Evolutionary conservation across 108 stramenopile species (phyloP).

Genomic region (Nitzschia sp.): DNA sequence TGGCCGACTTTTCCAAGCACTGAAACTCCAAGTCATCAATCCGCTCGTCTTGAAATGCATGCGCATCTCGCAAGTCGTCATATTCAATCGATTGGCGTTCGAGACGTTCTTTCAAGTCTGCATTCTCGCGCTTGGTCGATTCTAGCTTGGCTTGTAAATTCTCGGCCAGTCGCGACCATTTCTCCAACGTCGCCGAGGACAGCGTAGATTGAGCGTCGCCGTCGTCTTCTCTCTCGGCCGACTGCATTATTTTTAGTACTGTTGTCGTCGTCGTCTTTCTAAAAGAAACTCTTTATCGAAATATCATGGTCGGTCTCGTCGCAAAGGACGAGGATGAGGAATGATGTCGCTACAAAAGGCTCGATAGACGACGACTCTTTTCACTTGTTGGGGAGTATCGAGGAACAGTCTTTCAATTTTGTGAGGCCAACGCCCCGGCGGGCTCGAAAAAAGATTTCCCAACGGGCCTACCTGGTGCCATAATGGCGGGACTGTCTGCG

Average conservation of each 20-base stretch:
- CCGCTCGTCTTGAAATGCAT: not conserved
- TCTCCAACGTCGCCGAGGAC: not conserved
- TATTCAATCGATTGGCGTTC: not conserved
- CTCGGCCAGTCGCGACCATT: slow-evolving; percentile 3
- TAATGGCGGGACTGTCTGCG: not conserved
- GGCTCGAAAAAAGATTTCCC: not conserved
- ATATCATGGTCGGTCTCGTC: too few species aligned
- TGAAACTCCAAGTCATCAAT: slow-evolving; percentile 15
- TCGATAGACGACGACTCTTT: too few species aligned
- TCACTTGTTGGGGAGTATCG: too few species aligned
- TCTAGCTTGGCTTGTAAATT: slow-evolving; percentile 6
- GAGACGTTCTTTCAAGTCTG: not conserved
- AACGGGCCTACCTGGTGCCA: not conserved
- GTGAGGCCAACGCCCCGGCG: not conserved
- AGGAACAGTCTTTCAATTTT: too few species aligned
- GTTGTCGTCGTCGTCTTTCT: too few species aligned
- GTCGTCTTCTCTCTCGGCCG: too few species aligned
- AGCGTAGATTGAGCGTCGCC: not conserved
- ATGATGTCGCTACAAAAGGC: too few species aligned
- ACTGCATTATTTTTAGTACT: too few species aligned
- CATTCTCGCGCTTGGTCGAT: not conserved
- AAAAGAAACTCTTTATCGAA: too few species aligned
- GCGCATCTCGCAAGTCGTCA: slow-evolving; percentile 8
- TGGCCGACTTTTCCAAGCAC: slow-evolving; percentile 24
- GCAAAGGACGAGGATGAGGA: too few species aligned